Evolutionary conservation across 2,329 filamentous ascomycete species (phyloP).

Genomic region (Phyllosticta citriasiana): DNA sequence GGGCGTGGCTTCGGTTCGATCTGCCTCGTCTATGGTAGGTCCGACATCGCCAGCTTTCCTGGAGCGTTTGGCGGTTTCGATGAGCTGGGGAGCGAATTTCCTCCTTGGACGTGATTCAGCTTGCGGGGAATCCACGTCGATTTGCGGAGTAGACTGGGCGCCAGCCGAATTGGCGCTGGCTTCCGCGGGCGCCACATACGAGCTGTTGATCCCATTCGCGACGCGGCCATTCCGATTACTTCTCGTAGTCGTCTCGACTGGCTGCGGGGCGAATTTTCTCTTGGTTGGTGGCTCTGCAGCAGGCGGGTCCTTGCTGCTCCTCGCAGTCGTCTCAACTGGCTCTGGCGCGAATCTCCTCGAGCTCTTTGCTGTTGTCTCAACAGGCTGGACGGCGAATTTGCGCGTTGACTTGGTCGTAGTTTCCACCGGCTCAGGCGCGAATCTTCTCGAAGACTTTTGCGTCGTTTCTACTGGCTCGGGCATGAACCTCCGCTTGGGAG

Average conservation of each 20-base stretch:
- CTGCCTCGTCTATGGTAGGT: slow-evolving; percentile 52
- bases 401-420: slow-evolving; percentile 50
- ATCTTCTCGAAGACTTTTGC: slow-evolving; percentile 24
- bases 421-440: slow-evolving; percentile 60
- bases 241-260: slow-evolving; percentile 19
- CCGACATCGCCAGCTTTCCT: slow-evolving; percentile 55
- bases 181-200: background rate
- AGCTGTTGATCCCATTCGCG: background rate
- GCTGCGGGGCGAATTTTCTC: slow-evolving; percentile 21
- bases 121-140: slow-evolving; percentile 6
- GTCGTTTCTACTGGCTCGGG: slow-evolving; percentile 27
- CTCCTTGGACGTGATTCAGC: slow-evolving; percentile 25
- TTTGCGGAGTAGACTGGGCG: slow-evolving; percentile 8
- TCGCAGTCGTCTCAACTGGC: slow-evolving; percentile 28
- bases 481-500: slow-evolving; percentile 23
- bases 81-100: slow-evolving; percentile 66
- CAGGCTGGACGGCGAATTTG: slow-evolving; percentile 22
- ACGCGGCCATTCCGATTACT: slow-evolving; percentile 14
- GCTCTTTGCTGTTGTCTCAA: slow-evolving; percentile 20
- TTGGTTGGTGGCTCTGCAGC: slow-evolving; percentile 3
- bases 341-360: slow-evolving; percentile 44
- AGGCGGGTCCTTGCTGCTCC: slow-evolving; percentile 19
- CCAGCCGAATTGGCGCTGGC: slow-evolving; percentile 4
- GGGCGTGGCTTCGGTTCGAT: slow-evolving; percentile 63
- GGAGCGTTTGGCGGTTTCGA: slow-evolving; percentile 67